Evolutionary conservation across 1,284 basidiomycete genomes (phyloP), one percentile per base, ranked within the genome.

Genomic region (Trichosporon asahii): DNA sequence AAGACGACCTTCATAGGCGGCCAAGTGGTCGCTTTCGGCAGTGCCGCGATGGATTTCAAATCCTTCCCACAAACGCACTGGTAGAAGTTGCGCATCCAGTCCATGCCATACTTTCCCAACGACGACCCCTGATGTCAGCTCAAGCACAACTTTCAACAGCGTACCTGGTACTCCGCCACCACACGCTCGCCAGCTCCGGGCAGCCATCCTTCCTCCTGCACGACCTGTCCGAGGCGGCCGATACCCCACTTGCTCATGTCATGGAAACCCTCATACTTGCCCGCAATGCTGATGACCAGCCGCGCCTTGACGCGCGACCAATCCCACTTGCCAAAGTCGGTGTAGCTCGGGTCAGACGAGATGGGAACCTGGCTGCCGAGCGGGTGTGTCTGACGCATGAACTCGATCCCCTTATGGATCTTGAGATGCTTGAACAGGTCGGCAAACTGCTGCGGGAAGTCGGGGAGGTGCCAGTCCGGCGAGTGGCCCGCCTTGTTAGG

Each of bases 111-210:
- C n/a, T 68, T 31, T 1, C 80, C 81, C 0, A 84, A 68, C 0
- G 81, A 82, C 0, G 83, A 84, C 3, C 79, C 79, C 82, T 84
- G 65, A 2, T 8, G 60, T 70, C 46, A 60, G 64, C 14, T 7
- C 5, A 8, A 61, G 27, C 18, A 1, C 2, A 46, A 69, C 77
- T 70, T 31, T n/a, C n/a, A n/a, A n/a, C n/a, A n/a, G n/a, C n/a
- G n/a, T n/a, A 84, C 83, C 75, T 84, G 83, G 68, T 77, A 84
- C 67, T 84, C 83, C 0, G 73, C 76, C 1, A 73, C 74, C 0
- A 82, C 70, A 65, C 68, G 69, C 70, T 84, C 80, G 0, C 76
- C 77, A 7, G 44, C 40, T 1, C 68, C 61, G 0, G 80, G 78
- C 12, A 72, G 66, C 83, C 82, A 84, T 0, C 78, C 77, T 55